Evolutionary conservation across 140 eudicot genomes (phyloP), one percentile per base, ranked within the genome.

Genomic region (Ambrosia hybrid): DNA sequence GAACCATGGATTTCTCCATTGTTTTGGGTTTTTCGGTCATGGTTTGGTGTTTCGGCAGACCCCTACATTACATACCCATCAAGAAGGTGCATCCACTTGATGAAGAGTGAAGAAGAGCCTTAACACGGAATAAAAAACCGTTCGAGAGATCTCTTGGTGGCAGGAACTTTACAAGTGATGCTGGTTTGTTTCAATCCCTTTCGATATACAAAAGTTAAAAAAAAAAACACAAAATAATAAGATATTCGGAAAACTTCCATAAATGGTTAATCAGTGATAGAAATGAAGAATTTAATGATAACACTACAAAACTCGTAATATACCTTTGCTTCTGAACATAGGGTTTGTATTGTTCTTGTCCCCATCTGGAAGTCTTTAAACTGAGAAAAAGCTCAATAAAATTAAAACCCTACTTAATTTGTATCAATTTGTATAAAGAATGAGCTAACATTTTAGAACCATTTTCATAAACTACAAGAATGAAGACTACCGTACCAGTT

Each of bases 241-340:
- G 16, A 37, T 3, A 17, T 11, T 41, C 39, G 38, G 16, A 39
- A n/a, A 53, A 39, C 26, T 34, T 43, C 63, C 52, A 39, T 51
- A 36, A 45, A 26, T 43, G 57, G n/a, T 74, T 61, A 15, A 69
- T 34, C 48, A 75, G 68, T 58, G 68, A 55, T 39, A 58, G 30
- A 43, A 74, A 26, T 43, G 26, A 38, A 65, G 17, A 30, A 57
- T 43, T 45, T n/a, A 38, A 45, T 51, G 57, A 48, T 46, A 30
- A 60, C 56, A 34, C 71, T 41, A 17, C 36, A 60, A 78, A 76
- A 55, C 52, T 69, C 14, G 37, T 48, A 61, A 55, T 67, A 52
- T 74, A 90, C 97, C 97, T 91, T 91, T 36, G 97, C 97, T 73
- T 91, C 92, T 5, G 95, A 91, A 80, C 97, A 91, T 62, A 91